Percentiles rank a stretch among this genome's conserved stretches.
phyloP scores from a whole-genome alignment of 1,284 basidiomycete genomes.

The Cystobasidium pallidum region DNA sequence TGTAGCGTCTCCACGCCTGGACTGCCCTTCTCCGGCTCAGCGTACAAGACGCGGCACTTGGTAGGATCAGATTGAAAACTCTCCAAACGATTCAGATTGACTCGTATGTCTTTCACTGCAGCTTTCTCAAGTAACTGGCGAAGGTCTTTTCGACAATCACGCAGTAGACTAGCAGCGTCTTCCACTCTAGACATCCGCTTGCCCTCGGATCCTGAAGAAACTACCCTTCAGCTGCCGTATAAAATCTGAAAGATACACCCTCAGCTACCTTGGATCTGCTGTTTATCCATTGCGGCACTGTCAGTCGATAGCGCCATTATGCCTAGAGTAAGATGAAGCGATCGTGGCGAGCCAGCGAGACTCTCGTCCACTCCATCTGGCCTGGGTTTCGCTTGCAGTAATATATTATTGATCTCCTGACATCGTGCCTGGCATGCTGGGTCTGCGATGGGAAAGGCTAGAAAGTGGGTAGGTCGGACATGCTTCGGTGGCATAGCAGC shows the following conservation, averaged over 20 bases:
- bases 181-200: neutral
- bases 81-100: conserved; percentile 15
- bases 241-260: neutral
- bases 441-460: conserved; percentile 31
- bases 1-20: conserved; percentile 20
- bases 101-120: neutral
- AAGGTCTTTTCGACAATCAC: conserved; percentile 18
- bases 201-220: neutral
- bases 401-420: conserved; percentile 14
- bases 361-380: conserved; percentile 36
- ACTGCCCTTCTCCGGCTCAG: conserved; percentile 40
- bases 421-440: conserved; percentile 26
- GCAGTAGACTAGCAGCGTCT: conserved; percentile 24
- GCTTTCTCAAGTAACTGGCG: conserved; percentile 6
- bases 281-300: neutral
- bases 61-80: conserved; percentile 28
- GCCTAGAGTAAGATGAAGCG: conserved; percentile 29
- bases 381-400: conserved; percentile 13
- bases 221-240: neutral
- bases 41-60: conserved; percentile 38
- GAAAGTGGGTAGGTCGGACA: conserved; percentile 29
- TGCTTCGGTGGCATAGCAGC: conserved; percentile 4
- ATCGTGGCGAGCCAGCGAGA: conserved; percentile 18
- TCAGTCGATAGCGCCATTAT: conserved; percentile 23
- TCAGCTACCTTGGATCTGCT: too few species aligned